These are phyloP conservation scores for Scytalidium lignicola DNA, from an alignment of 2,329 filamentous ascomycete genomes.

Conservation along the genomic window DNA sequence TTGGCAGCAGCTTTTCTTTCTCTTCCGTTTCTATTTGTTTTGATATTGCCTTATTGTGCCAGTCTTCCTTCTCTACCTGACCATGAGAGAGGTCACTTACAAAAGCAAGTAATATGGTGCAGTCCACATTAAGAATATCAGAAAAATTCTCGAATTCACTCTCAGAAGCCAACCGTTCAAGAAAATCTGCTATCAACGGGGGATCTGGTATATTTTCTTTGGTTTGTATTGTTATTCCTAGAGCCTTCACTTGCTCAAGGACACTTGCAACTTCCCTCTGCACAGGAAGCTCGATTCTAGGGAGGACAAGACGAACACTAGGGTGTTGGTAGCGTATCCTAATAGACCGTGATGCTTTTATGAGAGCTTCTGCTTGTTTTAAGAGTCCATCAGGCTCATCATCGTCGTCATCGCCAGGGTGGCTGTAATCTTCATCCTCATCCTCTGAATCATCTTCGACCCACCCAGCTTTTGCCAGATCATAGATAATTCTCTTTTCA, in stretches of 20 bases:
- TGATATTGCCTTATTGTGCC: slow-evolving; percentile 25
- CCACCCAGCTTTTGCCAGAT: slow-evolving; percentile 65
- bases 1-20: slow-evolving; percentile 52
- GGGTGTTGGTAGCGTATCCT: slow-evolving; percentile 56
- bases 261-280: slow-evolving; percentile 50
- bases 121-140: slow-evolving; percentile 48
- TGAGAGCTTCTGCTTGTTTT: slow-evolving; percentile 53
- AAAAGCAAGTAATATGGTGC: slow-evolving; percentile 62
- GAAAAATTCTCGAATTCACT: slow-evolving; percentile 34
- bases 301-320: slow-evolving; percentile 53
- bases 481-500: slow-evolving; percentile 58
- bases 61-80: slow-evolving; percentile 23
- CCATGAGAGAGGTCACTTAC: slow-evolving; percentile 55
- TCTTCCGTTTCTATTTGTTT: slow-evolving; percentile 58
- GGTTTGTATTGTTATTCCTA: slow-evolving; percentile 32
- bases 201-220: slow-evolving; percentile 18
- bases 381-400: slow-evolving; percentile 48
- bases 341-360: slow-evolving; percentile 49
- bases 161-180: slow-evolving; percentile 28
- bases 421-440: slow-evolving; percentile 25
- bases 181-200: slow-evolving; percentile 14
- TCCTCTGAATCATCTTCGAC: slow-evolving; percentile 37
- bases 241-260: slow-evolving; percentile 47
- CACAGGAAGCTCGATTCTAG: slow-evolving; percentile 47
- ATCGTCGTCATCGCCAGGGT: slow-evolving; percentile 29